phyloP scores from a whole-genome alignment of 495 filamentous ascomycete genomes.

The Tuber indicum region DNA sequence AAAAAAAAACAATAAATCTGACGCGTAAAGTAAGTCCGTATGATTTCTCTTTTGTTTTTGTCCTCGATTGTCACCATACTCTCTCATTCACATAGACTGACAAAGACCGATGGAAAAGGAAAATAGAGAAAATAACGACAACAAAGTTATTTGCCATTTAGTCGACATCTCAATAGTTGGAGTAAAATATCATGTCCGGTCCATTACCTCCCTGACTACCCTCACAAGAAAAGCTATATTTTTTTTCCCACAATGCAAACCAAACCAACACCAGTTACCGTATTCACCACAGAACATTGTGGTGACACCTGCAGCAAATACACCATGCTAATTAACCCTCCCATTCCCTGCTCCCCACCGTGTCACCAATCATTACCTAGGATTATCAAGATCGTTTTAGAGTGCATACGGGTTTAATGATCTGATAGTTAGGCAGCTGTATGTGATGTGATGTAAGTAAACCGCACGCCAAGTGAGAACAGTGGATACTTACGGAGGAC shows the following conservation, averaged over 20 bases:
- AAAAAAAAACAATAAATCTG: background rate
- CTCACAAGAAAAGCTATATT: background rate
- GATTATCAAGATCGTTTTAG: constrained; percentile 44
- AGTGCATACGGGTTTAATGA: constrained; percentile 95
- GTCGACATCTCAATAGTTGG: background rate
- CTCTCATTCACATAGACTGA: constrained; percentile 12
- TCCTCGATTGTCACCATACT: constrained; percentile 7
- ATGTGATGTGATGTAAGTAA: constrained; percentile 44
- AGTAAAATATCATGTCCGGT: background rate
- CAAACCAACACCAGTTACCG: background rate
- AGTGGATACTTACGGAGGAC: constrained; percentile 75
- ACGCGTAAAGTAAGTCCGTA: background rate
- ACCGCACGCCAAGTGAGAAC: background rate
- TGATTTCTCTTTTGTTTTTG: background rate
- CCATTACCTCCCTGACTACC: constrained; percentile 8
- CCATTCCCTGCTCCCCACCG: background rate
- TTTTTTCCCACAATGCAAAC: background rate
- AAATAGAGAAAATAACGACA: constrained; percentile 7
- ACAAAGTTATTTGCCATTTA: background rate
- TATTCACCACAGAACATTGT: background rate
- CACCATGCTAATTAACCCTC: background rate
- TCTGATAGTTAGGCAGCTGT: constrained; percentile 90
- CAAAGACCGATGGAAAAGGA: background rate
- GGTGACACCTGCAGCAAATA: background rate
- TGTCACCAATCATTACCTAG: background rate